Evolutionary conservation across 495 filamentous ascomycete genomes (phyloP), one percentile per base, ranked within the genome.

Genomic region (Parmelia sp.): DNA sequence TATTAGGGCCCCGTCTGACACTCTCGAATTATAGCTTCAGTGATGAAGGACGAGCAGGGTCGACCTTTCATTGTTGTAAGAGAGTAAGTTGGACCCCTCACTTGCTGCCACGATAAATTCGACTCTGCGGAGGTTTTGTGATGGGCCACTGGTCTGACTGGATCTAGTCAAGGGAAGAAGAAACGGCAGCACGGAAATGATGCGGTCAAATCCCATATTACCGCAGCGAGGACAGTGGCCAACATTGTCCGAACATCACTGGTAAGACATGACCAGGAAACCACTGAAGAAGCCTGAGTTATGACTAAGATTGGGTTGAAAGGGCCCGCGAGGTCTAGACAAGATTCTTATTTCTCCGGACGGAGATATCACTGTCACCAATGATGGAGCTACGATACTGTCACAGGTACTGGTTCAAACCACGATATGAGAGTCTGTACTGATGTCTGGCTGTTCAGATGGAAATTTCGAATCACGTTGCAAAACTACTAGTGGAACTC

Each of bases 281-380:
- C 25, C 27, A 42, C 27, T 35, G 53, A 10, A 12, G 17, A 23
- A 9, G 8, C 37, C 15, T 15, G 27, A 29, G 40, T 12, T 6
- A 23, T 49, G 58, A 23, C 63, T 65, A 45, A 59, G 57, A 4
- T 40, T 64, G 70, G 75, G n/a, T 72, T 76, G 19, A 47, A 70
- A 89, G 86, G 94, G 94, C 56, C 94, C 94, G 62, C 88, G 95
- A 69, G 94, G 94, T 62, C 86, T 99, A 70, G 94, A 99, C 81
- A 99, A 99, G 80, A 99, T 99, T 72, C 82, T 99, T 68, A 99
- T 99, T 70, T 99, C 94, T 53, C 90, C 94, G 37, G 94, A 99
- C 75, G 94, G 94, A 73, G 94, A 97, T 77, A 99, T 99, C 75
- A 99, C 94, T 49, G 92, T 99, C 56, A 99, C 94, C 64, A 99